These are phyloP conservation scores for Suillus plorans DNA, from an alignment of 768 basidiomycete species.

Conservation along the genomic window DNA sequence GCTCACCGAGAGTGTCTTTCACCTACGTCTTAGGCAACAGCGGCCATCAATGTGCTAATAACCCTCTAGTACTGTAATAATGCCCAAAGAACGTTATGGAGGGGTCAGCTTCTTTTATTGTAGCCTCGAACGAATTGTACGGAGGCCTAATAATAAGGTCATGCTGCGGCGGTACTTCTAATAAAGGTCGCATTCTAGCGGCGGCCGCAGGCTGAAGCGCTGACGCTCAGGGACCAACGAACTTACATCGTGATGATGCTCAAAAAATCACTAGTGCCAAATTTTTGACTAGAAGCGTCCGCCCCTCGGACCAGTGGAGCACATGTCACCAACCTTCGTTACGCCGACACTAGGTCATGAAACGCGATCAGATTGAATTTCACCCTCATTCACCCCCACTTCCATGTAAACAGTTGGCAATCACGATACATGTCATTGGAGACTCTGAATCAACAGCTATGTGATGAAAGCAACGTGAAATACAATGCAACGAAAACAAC, in stretches of 20 bases:
- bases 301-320: neutral
- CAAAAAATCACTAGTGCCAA: neutral
- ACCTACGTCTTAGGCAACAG: neutral
- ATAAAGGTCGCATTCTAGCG: neutral
- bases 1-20: too few species aligned
- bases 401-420: neutral
- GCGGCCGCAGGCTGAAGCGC: neutral
- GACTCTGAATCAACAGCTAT: neutral
- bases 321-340: neutral
- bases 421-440: neutral
- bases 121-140: neutral
- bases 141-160: neutral
- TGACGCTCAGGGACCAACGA: neutral
- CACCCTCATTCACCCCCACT: neutral
- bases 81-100: neutral
- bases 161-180: neutral
- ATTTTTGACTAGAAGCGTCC: neutral
- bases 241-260: neutral
- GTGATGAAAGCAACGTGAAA: neutral
- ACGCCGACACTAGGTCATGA: neutral
- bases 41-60: neutral
- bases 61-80: neutral
- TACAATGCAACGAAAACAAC: conserved; percentile 3
- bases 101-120: neutral
- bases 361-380: neutral